Conservation (phyloP, 345 rosid genomes). For the Conringia planisiliqua region DNA sequence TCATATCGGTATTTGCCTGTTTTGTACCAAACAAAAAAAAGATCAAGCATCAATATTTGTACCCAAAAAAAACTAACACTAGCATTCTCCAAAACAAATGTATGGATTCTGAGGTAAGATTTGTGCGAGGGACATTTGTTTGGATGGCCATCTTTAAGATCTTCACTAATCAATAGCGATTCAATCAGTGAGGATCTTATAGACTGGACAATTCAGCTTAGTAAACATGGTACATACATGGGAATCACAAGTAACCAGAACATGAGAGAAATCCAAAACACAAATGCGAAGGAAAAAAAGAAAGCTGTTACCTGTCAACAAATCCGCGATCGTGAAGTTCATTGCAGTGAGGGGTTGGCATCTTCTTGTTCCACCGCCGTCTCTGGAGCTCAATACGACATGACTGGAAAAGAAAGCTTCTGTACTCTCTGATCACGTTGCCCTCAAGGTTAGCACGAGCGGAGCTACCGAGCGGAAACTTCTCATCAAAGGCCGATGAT, state of each 20-base stretch:
- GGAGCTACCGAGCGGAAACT: slow-evolving; percentile 64
- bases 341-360: slow-evolving; percentile 74
- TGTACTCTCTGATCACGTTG: slow-evolving; percentile 70
- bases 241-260: not conserved
- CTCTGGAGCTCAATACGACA: slow-evolving; percentile 75
- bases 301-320: slow-evolving; percentile 49
- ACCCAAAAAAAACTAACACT: not conserved
- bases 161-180: not conserved
- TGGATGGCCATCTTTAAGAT: not conserved
- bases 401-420: slow-evolving; percentile 55
- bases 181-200: not conserved
- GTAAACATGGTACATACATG: not conserved
- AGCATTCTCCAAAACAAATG: not conserved
- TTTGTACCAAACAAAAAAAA: not conserved
- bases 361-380: slow-evolving; percentile 69
- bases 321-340: slow-evolving; percentile 60
- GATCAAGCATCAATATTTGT: slow-evolving; percentile 5
- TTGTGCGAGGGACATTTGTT: not conserved
- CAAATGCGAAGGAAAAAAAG: not conserved
- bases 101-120: not conserved
- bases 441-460: slow-evolving; percentile 61
- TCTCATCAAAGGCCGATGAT: slow-evolving; percentile 57
- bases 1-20: slow-evolving; percentile 29
- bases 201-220: not conserved
- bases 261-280: slow-evolving; percentile 1